Conservation (phyloP, 192 early-diverging fungal genomes). For the Phlyctochytrium bullatum region DNA sequence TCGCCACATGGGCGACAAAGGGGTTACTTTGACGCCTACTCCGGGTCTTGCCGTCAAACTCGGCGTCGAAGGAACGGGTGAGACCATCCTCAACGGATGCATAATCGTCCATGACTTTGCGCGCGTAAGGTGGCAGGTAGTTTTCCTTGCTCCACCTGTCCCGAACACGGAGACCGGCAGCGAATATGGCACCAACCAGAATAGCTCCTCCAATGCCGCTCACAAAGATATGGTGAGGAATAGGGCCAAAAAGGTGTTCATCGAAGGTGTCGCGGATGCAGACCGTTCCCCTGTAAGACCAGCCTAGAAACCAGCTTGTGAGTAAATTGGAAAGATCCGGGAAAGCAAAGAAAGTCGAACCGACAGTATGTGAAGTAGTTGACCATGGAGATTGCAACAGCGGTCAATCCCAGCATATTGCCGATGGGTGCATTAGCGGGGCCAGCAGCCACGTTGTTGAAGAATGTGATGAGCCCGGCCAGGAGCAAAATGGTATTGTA, state of each 20-base stretch:
- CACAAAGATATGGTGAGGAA: neutral
- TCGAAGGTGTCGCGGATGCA: neutral
- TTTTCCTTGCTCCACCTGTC: neutral
- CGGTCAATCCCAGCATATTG: neutral
- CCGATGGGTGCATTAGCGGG: neutral
- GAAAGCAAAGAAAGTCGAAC: neutral
- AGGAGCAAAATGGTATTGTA: neutral
- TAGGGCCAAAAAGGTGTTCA: neutral
- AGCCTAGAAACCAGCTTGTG: neutral
- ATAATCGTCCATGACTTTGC: neutral
- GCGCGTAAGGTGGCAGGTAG: neutral
- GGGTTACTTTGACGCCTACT: too few relatives aligned
- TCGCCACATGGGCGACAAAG: too few relatives aligned
- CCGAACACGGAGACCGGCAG: neutral
- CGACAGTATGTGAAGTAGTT: conserved; percentile 7
- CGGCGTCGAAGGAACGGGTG: neutral
- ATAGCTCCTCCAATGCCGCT: neutral
- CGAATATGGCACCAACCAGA: neutral
- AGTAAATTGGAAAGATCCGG: neutral
- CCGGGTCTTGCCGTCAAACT: too few relatives aligned
- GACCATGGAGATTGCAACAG: neutral
- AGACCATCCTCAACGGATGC: neutral
- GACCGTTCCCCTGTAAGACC: neutral
- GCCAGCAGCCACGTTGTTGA: neutral
- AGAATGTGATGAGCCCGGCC: neutral